Base-by-base conservation (phyloP, 345 rosid species). In the Kernera saxatilis region DNA sequence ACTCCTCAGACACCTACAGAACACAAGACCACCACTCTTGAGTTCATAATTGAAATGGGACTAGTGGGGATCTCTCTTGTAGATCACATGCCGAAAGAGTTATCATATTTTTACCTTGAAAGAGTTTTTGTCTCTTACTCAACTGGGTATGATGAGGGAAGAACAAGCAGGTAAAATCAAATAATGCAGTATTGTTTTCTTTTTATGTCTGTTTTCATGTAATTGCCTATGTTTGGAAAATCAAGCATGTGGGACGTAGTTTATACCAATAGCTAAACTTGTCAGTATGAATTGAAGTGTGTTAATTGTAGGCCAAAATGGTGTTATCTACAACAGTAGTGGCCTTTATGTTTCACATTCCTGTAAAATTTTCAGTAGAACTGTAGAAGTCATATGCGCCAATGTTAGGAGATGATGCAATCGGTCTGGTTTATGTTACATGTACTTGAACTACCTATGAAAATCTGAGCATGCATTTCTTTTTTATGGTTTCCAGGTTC, bases 121-220 rank as follows among this genome's bases (percentile, higher is more conserved):
- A 84, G 87, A 78, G 88, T 91, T 15, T 94, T 82, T 51, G 51
- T 89, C 25, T 88, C 97, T 36, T 94, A 91, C 81, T 89, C 95
- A 25, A 91, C 90, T 66, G 96, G 99, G 60, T 94, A 88, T 77
- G 97, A 88, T 77, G 86, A 84, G 70, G 99, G 99, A 68, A 74
- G 86, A 61, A 88, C 97, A 35, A 89, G 98, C 95, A 91, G 99
- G 99, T 91, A 64, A 45, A 37, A 25, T 55, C 19, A 25, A 22
- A 46, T 51, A 8, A 37, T 49, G 72, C 37, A 29, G 26, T 41
- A 40, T 23, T 57, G 14, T 26, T 57, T 35, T 45, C 51, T 17
- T 65, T 45, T 64, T 14, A 8, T 39, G 56, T 54, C 39, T 35
- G 48, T 53, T 55, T 37, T 46, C 54, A 57, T 25, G 30, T 48